Conservation (phyloP, 2,329 filamentous ascomycete genomes). For the Didymella pomorum region DNA sequence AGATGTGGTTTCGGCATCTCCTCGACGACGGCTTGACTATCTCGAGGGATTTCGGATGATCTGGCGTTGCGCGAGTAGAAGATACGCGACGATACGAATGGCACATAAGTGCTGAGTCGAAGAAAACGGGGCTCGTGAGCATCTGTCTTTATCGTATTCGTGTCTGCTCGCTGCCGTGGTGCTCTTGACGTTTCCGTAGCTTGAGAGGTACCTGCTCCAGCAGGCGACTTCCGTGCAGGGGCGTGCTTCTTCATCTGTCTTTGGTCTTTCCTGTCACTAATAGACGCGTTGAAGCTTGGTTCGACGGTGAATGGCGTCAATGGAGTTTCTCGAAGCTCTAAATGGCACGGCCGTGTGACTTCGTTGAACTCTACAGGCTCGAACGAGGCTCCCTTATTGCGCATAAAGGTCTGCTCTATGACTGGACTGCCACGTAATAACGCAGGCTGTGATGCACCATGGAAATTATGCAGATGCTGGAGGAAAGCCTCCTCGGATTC, state of each 20-base stretch:
- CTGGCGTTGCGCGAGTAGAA: slow-evolving; percentile 42
- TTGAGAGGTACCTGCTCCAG: slow-evolving; percentile 12
- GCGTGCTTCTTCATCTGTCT: slow-evolving; percentile 21
- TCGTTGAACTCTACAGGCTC: slow-evolving; percentile 48
- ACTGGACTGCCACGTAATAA: slow-evolving; percentile 37
- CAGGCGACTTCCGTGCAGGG: slow-evolving; percentile 28
- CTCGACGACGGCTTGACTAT: slow-evolving; percentile 37
- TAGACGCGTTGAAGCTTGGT: background rate
- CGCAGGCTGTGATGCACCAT: slow-evolving; percentile 40
- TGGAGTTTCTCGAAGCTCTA: slow-evolving; percentile 34
- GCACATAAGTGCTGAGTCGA: slow-evolving; percentile 42
- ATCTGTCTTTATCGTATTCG: slow-evolving; percentile 23
- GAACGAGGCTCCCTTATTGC: slow-evolving; percentile 47
- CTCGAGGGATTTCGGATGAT: slow-evolving; percentile 29
- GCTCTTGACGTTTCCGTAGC: slow-evolving; percentile 19
- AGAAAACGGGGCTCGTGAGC: slow-evolving; percentile 42
- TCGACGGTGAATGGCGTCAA: slow-evolving; percentile 39
- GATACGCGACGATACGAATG: slow-evolving; percentile 44
- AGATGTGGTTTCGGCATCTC: slow-evolving; percentile 43
- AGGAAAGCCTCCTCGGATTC: slow-evolving; percentile 46
- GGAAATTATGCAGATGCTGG: slow-evolving; percentile 46
- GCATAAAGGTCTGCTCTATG: slow-evolving; percentile 48
- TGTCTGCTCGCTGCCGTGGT: slow-evolving; percentile 33
- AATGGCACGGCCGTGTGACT: slow-evolving; percentile 41
- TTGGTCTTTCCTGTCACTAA: slow-evolving; percentile 6